Evolutionary conservation across 2,329 filamentous ascomycete species (phyloP).

Genomic region (Trichoderma sp.): DNA sequence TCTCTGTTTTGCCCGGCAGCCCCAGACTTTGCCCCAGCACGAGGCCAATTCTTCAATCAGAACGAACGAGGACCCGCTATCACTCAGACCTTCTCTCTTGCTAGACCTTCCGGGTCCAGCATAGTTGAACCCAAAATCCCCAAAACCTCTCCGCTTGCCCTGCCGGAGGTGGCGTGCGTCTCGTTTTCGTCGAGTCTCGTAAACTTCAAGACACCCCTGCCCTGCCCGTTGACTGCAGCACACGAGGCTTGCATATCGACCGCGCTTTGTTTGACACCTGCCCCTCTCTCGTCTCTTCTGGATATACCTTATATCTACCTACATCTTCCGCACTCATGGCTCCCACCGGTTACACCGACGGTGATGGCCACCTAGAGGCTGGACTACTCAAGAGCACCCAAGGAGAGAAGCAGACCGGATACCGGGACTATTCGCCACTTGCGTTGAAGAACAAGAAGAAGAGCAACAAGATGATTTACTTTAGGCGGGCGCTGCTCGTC

Average conservation of each 20-base stretch:
- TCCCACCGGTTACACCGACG: conserved; percentile 20
- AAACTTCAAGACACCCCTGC: conserved; percentile 24
- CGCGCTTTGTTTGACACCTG: conserved; percentile 1
- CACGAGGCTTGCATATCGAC: conserved; percentile 18
- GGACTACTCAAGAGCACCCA: conserved; percentile 34
- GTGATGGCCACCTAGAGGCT: conserved; percentile 33
- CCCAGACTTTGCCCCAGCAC: conserved; percentile 23
- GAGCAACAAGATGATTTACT: conserved; percentile 31
- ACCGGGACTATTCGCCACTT: conserved; percentile 6
- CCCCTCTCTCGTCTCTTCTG: neutral
- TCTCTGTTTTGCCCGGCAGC: conserved; percentile 6
- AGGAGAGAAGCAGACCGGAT: conserved; percentile 34
- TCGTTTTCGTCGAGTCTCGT: conserved; percentile 24
- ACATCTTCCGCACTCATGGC: conserved; percentile 30
- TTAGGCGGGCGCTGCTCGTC: conserved; percentile 29
- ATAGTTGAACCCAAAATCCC: conserved; percentile 24
- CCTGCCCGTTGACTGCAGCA: conserved; percentile 20
- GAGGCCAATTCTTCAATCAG: conserved; percentile 6
- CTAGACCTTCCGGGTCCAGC: conserved; percentile 25
- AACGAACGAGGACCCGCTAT: conserved; percentile 21
- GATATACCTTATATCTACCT: neutral
- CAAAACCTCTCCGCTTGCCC: conserved; percentile 16
- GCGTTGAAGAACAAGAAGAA: neutral
- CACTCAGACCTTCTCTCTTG: conserved; percentile 18
- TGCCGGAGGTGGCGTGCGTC: conserved; percentile 24